phyloP scores from a whole-genome alignment of 2,329 filamentous ascomycete species.

The Colletotrichum tofieldiae region DNA sequence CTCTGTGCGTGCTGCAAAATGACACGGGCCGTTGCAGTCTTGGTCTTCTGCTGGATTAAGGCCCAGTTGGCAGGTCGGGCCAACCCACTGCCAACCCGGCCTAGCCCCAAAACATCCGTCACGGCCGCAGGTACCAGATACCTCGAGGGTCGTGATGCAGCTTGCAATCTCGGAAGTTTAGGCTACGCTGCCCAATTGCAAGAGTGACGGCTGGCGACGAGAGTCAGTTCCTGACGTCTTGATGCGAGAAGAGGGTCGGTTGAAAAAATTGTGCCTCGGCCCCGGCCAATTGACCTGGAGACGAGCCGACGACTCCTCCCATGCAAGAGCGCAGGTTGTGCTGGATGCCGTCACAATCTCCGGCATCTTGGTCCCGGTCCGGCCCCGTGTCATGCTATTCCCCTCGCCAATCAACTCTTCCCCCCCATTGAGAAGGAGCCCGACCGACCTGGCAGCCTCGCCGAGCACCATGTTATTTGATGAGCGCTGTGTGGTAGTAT shows the following conservation, averaged over 20 bases:
- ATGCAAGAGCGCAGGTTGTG: neutral
- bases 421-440: constrained; percentile 2
- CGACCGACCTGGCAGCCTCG: constrained; percentile 7
- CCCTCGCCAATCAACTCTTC: constrained; percentile 4
- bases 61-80: constrained; percentile 27
- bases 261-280: constrained; percentile 36
- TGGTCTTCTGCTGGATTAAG: constrained; percentile 31
- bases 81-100: constrained; percentile 37
- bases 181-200: constrained; percentile 41
- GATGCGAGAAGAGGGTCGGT: constrained; percentile 26
- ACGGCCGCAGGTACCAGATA: constrained; percentile 38
- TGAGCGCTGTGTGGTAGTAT: constrained; percentile 23
- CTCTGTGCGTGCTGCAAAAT: neutral
- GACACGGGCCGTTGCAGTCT: constrained; percentile 18
- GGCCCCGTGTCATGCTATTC: constrained; percentile 30
- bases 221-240: constrained; percentile 14
- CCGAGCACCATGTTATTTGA: neutral
- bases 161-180: constrained; percentile 42
- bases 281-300: constrained; percentile 35
- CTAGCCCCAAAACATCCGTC: constrained; percentile 41
- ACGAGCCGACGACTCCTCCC: constrained; percentile 10
- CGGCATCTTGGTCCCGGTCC: constrained; percentile 34
- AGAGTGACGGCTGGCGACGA: constrained; percentile 5
- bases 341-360: constrained; percentile 37
- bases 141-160: constrained; percentile 32